phyloP scores from a whole-genome alignment of 768 basidiomycete species.

The Lentinula raphanica region DNA sequence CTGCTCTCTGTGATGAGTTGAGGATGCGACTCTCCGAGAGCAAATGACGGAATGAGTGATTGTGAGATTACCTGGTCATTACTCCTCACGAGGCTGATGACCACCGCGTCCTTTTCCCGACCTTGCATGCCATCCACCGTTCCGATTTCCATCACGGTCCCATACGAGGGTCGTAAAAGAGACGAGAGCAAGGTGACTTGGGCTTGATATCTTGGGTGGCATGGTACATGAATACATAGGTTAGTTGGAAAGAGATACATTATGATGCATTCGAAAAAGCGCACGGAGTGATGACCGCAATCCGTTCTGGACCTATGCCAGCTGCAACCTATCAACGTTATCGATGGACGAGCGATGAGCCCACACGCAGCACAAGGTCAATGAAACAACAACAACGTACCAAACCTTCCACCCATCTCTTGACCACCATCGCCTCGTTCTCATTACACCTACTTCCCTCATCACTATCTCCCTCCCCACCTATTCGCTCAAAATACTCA shows the following conservation, averaged over 20 bases:
- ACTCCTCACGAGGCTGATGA: slow-evolving; percentile 89
- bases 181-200: slow-evolving; percentile 85
- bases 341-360: too few relatives aligned
- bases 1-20: slow-evolving; percentile 56
- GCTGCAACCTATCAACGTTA: slow-evolving; percentile 44
- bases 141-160: slow-evolving; percentile 76
- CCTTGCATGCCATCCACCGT: slow-evolving; percentile 98
- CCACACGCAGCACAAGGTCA: too few relatives aligned
- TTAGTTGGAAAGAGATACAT: too few relatives aligned
- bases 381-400: slow-evolving; percentile 34
- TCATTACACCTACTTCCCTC: slow-evolving; percentile 92
- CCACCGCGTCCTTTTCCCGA: slow-evolving; percentile 89
- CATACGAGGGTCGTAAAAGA: slow-evolving; percentile 66
- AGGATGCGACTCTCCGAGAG: too few relatives aligned
- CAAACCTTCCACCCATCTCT: slow-evolving; percentile 75
- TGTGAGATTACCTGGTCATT: slow-evolving; percentile 62
- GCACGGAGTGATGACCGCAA: slow-evolving; percentile 85
- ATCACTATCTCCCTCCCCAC: slow-evolving; percentile 71
- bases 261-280: slow-evolving; percentile 13
- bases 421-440: slow-evolving; percentile 87
- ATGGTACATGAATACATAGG: background rate
- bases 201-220: slow-evolving; percentile 60
- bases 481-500: slow-evolving; percentile 84
- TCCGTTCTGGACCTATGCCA: slow-evolving; percentile 64
- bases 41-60: slow-evolving; percentile 3